These are phyloP conservation scores for Cystobasidium slooffiae DNA, from an alignment of 1,284 basidiomycete genomes.

Conservation along the genomic window DNA sequence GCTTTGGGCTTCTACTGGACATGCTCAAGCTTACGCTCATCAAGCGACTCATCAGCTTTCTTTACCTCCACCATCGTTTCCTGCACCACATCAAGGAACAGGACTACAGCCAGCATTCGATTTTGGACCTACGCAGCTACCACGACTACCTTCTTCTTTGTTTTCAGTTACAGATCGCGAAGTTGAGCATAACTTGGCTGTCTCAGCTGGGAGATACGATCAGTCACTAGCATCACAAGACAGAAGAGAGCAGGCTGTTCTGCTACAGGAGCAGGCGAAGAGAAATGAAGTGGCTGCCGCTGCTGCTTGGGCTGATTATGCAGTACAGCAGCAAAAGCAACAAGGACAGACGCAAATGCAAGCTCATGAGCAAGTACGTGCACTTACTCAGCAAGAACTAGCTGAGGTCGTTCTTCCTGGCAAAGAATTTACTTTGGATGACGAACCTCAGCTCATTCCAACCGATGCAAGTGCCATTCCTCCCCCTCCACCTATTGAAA, in stretches of 20 bases:
- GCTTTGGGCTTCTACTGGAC: background rate
- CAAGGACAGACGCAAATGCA: background rate
- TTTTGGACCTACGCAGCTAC: background rate
- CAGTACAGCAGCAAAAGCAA: conserved; percentile 15
- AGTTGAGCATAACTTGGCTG: background rate
- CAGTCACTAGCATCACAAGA: background rate
- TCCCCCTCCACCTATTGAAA: conserved; percentile 52
- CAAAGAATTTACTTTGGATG: conserved; percentile 17
- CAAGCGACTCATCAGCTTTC: background rate
- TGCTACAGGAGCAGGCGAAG: background rate
- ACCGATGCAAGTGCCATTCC: conserved; percentile 50
- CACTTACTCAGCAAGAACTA: conserved; percentile 9
- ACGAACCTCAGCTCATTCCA: conserved; percentile 51
- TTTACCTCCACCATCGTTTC: background rate
- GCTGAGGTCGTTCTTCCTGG: conserved; percentile 25
- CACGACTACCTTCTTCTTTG: no score
- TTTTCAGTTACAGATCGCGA: no score
- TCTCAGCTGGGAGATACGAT: conserved; percentile 3
- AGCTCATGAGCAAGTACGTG: background rate
- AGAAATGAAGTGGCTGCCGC: conserved; percentile 5
- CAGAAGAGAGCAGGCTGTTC: background rate
- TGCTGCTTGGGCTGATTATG: conserved; percentile 22
- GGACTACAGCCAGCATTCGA: conserved; percentile 31
- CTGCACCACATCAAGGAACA: conserved; percentile 21
- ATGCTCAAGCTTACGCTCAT: background rate